Evolutionary conservation across 106 monocot species (phyloP), one percentile per base, ranked within the genome.

Genomic region (Dioscorea dumetorum): DNA sequence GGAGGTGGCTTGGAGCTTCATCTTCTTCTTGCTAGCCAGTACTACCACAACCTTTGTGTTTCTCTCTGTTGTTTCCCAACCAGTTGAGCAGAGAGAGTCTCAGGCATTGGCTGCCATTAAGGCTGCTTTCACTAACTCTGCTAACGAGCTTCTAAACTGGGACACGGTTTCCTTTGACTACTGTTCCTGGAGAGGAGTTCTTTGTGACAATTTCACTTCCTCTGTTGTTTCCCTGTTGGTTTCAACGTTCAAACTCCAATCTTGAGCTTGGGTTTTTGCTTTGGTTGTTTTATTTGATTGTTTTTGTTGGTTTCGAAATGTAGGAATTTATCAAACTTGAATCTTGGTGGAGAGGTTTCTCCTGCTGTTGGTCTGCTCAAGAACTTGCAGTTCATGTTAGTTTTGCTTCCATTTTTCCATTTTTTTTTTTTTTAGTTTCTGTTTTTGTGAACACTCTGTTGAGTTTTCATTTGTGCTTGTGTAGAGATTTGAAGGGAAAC

Each of bases 401-500:
- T n/a, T 6, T 61, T 24, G 60, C 19, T 14, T 24, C 49, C 33
- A 57, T 19, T 53, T 33, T 21, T 67, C 41, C 13, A 13, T 48
- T 21, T 63, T 23, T 33, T 0, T 68, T 6, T 52, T 16, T 24
- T 23, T 61, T 19, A n/a, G n/a, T 64, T 17, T 8, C n/a, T 56
- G 64, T 0, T 31, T 24, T 32, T 67, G 33, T 28, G 28, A 28
- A 28, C 28, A 28, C 28, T 28, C 33, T 59, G 32, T 63, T 61
- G 23, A 22, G 58, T 62, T 67, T 61, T 71, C 34, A 33, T 71
- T 79, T 24, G 22, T 64, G 48, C 50, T 48, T 11, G 12, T 77
- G 62, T 73, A 99, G 97, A 64, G 97, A 99, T 80, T 75, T 99
- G 78, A 92, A 93, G 67, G 90, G 87, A 41, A 99, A 99, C 58